Conservation (phyloP, 2,329 filamentous ascomycete species). For the Aspergillus sp. region DNA sequence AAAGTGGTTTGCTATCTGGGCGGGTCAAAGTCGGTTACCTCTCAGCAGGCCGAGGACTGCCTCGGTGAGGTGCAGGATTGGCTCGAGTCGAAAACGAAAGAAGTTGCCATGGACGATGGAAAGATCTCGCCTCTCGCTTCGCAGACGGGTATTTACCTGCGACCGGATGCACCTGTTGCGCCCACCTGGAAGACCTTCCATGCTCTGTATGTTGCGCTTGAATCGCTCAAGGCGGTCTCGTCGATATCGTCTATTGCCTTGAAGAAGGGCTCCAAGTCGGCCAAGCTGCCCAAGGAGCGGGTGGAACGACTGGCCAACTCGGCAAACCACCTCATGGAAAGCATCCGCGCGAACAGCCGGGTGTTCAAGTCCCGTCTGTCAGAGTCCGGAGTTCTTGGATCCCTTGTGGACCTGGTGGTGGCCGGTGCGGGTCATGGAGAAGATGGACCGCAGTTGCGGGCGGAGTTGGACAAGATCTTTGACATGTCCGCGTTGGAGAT, state of each 20-base stretch:
- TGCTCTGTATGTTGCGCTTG: conserved; percentile 35
- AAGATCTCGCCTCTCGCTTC: conserved; percentile 21
- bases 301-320: conserved; percentile 28
- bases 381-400: conserved; percentile 42
- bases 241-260: conserved; percentile 30
- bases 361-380: conserved; percentile 38
- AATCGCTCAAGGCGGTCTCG: conserved; percentile 40
- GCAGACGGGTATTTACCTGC: conserved; percentile 25
- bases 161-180: conserved; percentile 23
- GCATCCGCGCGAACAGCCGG: conserved; percentile 35
- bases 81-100: conserved; percentile 26
- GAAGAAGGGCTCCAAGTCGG: conserved; percentile 31
- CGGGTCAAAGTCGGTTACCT: conserved; percentile 31
- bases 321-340: conserved; percentile 29
- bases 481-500: conserved; percentile 41
- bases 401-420: conserved; percentile 39
- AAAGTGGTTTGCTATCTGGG: conserved; percentile 32
- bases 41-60: conserved; percentile 28
- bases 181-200: conserved; percentile 46
- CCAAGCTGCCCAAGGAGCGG: conserved; percentile 33
- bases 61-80: conserved; percentile 32
- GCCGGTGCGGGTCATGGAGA: conserved; percentile 21
- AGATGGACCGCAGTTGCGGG: conserved; percentile 26
- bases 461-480: conserved; percentile 34
- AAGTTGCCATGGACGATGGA: conserved; percentile 20